Conservation (phyloP, 805 yeast genomes). For the Diddensiella caesifluorescens region DNA sequence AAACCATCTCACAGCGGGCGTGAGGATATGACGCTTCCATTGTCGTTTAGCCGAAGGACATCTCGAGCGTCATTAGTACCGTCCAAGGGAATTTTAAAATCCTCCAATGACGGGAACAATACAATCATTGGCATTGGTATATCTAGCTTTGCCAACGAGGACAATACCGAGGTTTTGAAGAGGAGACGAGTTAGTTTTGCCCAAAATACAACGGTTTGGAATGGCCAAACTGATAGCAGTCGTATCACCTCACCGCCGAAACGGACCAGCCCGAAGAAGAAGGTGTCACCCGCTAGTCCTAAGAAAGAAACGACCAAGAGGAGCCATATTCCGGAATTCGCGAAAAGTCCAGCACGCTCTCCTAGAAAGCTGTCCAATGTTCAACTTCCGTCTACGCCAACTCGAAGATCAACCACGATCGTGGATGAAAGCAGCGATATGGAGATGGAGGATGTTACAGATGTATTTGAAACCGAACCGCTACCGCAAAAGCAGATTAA, state of each 20-base stretch:
- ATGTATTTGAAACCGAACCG: not conserved
- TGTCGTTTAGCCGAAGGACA: not conserved
- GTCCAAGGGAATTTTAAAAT: slow-evolving; percentile 38
- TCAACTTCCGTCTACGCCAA: no score
- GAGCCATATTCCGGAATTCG: not conserved
- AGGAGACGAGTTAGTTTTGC: slow-evolving; percentile 70
- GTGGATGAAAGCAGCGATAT: slow-evolving; percentile 3
- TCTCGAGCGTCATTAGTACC: slow-evolving; percentile 37
- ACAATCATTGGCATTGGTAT: slow-evolving; percentile 33
- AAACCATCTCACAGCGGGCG: not conserved
- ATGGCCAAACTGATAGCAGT: not conserved
- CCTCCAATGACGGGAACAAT: slow-evolving; percentile 25
- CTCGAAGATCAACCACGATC: not conserved
- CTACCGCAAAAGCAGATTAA: not conserved
- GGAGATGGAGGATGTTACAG: slow-evolving; percentile 1
- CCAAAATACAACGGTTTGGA: slow-evolving; percentile 39
- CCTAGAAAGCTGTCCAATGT: not conserved
- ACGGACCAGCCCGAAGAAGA: not conserved
- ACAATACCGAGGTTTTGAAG: slow-evolving; percentile 23
- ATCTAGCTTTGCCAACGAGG: slow-evolving; percentile 1
- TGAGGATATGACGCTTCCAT: not conserved
- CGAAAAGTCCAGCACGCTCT: slow-evolving; percentile 5
- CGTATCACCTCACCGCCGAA: not conserved
- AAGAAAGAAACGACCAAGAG: not conserved
- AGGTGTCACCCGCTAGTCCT: not conserved